phyloP scores from a whole-genome alignment of 768 basidiomycete genomes.

The Tephrocybe sp. region DNA sequence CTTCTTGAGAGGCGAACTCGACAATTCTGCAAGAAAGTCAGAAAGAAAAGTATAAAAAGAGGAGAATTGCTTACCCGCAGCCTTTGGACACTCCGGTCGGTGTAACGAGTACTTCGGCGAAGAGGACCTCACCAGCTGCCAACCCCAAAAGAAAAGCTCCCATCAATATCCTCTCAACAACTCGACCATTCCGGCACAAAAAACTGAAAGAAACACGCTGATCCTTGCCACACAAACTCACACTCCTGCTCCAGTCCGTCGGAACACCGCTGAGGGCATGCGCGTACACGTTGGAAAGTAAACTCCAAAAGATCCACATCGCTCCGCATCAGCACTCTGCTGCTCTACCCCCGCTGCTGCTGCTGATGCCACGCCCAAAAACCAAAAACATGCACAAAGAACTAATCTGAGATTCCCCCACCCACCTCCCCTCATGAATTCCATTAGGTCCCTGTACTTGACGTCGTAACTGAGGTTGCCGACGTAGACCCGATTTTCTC shows the following conservation, averaged over 20 bases:
- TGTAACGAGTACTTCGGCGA: constrained; percentile 98
- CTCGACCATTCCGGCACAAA: constrained; percentile 55
- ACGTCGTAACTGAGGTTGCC: constrained; percentile 99
- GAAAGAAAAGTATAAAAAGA: constrained; percentile 11
- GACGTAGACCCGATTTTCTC: constrained; percentile 98
- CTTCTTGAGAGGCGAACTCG: constrained; percentile 89
- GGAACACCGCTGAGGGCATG: constrained; percentile 16
- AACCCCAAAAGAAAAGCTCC: constrained; percentile 87
- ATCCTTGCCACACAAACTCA: constrained; percentile 37
- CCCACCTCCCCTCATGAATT: constrained; percentile 99
- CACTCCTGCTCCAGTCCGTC: constrained; percentile 39
- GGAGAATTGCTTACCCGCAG: constrained; percentile 79
- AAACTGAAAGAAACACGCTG: constrained; percentile 36
- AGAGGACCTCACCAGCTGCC: constrained; percentile 99
- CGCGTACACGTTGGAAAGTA: constrained; percentile 20
- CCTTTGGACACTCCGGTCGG: constrained; percentile 97
- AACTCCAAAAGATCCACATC: constrained; percentile 21
- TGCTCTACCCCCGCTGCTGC: constrained; percentile 29
- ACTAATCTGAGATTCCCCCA: constrained; percentile 70
- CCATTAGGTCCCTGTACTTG: constrained; percentile 98
- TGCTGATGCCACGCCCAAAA: constrained; percentile 25
- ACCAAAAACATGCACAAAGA: constrained; percentile 47
- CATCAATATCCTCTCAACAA: constrained; percentile 88
- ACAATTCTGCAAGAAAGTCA: constrained; percentile 68
- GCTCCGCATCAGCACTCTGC: constrained; percentile 16